Evolutionary conservation across 164 flowering plant species (phyloP).

Genomic region (Echeveria elegans): DNA sequence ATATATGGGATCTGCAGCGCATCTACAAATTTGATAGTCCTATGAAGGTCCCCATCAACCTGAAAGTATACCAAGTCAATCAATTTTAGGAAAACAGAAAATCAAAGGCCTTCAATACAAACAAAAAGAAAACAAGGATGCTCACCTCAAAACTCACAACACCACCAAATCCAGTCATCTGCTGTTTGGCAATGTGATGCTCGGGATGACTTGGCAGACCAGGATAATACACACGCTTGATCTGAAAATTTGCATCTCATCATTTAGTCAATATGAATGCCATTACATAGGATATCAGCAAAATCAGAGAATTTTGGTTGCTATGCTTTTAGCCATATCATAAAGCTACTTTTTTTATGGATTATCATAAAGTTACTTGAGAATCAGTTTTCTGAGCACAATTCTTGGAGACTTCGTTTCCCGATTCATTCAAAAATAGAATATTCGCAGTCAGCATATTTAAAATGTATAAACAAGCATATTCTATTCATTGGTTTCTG

Average conservation of each 20-base stretch:
- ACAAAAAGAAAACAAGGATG: not conserved
- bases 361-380: no score
- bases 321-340: not conserved
- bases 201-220: constrained; percentile 93
- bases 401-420: no score
- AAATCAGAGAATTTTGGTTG: not conserved
- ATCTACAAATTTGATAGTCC: constrained; percentile 66
- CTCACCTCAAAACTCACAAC: constrained; percentile 97
- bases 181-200: constrained; percentile 63
- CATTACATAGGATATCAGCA: not conserved
- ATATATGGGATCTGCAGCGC: constrained; percentile 77
- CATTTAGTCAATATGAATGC: not conserved
- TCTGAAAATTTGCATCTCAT: constrained; percentile 30
- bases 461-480: no score
- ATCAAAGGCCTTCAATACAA: not conserved
- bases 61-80: constrained; percentile 15
- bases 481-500: not conserved
- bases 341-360: no score
- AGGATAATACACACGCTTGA: constrained; percentile 76
- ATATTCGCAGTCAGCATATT: not conserved
- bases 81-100: not conserved
- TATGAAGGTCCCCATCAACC: constrained; percentile 76
- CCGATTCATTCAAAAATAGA: no score
- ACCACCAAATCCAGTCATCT: constrained; percentile 98
- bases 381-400: no score